Evolutionary conservation across 331 rosid genomes (phyloP).

Genomic region (Pyrus hybrid): DNA sequence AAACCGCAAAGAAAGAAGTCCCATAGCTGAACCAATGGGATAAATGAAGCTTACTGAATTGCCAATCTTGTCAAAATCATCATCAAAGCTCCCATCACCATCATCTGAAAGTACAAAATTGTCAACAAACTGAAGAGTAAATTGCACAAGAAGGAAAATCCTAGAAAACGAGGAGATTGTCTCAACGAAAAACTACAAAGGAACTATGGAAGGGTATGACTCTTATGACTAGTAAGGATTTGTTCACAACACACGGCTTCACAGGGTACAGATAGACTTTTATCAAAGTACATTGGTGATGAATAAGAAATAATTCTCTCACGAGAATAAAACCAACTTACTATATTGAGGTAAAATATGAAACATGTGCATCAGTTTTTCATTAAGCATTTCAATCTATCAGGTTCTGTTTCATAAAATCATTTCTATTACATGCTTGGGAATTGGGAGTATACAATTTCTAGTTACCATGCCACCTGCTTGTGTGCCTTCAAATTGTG

Average conservation of each 20-base stretch:
- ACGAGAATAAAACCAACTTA: background rate
- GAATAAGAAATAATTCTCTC: background rate
- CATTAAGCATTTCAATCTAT: background rate
- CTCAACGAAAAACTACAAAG: background rate
- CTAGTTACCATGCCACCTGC: background rate
- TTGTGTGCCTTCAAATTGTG: background rate
- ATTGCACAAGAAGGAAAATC: background rate
- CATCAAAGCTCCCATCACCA: conserved; percentile 58
- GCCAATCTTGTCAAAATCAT: conserved; percentile 90
- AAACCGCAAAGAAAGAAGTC: background rate
- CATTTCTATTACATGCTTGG: background rate
- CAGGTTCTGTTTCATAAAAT: background rate
- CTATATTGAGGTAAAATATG: background rate
- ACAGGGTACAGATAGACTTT: no score
- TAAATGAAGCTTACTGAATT: conserved; percentile 55
- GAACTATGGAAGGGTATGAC: background rate
- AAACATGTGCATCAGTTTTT: background rate
- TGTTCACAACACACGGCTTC: background rate
- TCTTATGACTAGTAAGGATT: background rate
- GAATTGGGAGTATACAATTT: background rate
- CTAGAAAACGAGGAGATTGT: background rate
- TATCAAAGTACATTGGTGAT: no score
- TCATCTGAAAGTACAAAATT: conserved; percentile 37
- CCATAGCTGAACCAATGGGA: background rate
- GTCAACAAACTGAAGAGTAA: conserved; percentile 1